Percentiles rank a stretch among this genome's conserved stretches.
Evolutionary conservation across 768 basidiomycete species (phyloP).

Genomic region (Aureoboletus auriporus): DNA sequence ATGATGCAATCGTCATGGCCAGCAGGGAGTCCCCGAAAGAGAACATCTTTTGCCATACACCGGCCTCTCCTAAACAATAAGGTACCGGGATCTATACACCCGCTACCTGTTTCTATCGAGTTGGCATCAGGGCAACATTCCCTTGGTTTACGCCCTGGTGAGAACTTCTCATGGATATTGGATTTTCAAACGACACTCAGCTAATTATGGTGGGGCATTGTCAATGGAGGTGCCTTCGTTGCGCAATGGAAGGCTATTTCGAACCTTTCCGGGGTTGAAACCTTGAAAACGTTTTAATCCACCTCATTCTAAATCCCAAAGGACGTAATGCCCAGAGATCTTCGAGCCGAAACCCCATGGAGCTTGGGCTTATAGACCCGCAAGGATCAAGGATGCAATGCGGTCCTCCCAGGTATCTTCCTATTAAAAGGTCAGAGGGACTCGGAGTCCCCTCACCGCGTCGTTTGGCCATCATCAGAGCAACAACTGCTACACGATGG

Average conservation of each 20-base stretch:
- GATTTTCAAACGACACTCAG: background rate
- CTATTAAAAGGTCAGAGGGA: conserved; percentile 7
- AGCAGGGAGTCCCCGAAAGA: conserved; percentile 8
- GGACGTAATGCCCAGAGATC: background rate
- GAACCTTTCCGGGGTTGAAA: background rate
- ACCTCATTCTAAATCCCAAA: background rate
- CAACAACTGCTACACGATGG: conserved; percentile 23
- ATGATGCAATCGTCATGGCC: background rate
- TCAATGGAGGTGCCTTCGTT: background rate
- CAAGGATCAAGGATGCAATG: background rate
- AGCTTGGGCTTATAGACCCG: conserved; percentile 3
- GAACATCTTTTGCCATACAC: conserved; percentile 3
- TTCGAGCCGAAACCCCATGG: background rate
- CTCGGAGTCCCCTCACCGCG: background rate
- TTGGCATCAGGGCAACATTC: conserved; percentile 3
- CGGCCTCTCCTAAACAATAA: conserved; percentile 4
- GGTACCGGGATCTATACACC: conserved; percentile 1
- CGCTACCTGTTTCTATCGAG: conserved; percentile 4
- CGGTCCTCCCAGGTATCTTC: background rate
- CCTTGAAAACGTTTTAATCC: background rate
- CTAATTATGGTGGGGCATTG: background rate
- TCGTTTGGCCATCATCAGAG: conserved; percentile 7
- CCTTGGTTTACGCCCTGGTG: background rate
- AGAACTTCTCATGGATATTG: background rate
- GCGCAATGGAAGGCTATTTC: conserved; percentile 2